A percentile compares a stretch with the other conserved stretches of the same genome.
These are phyloP conservation scores for Cudoniella acicularis DNA, from an alignment of 495 filamentous ascomycete genomes.

Conservation along the genomic window DNA sequence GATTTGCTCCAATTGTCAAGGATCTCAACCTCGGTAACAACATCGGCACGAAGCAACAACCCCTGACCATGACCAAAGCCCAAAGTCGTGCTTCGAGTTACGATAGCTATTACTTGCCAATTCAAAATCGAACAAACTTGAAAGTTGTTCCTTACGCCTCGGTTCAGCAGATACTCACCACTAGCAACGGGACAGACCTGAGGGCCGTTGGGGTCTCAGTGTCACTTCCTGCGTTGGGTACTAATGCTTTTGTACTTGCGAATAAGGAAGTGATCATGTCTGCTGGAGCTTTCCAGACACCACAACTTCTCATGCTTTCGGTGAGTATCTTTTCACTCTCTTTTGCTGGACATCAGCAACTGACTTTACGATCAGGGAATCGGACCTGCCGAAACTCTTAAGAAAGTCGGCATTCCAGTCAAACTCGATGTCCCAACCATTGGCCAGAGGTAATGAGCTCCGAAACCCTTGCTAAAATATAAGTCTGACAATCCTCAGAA, in stretches of 20 bases:
- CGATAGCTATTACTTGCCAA: background rate
- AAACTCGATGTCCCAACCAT: conserved; percentile 37
- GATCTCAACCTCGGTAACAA: background rate
- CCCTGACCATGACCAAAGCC: background rate
- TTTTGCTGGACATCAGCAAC: too few relatives aligned
- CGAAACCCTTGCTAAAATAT: too few relatives aligned
- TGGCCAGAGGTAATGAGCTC: too few relatives aligned
- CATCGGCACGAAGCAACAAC: background rate
- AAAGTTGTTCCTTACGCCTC: background rate
- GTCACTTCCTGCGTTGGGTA: background rate
- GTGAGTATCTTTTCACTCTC: too few relatives aligned
- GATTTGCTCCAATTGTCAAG: background rate
- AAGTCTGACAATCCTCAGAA: too few relatives aligned
- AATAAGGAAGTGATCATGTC: conserved; percentile 59
- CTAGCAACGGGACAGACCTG: background rate
- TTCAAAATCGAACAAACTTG: background rate
- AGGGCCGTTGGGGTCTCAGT: background rate
- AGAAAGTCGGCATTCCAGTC: conserved; percentile 42
- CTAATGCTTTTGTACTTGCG: conserved; percentile 21
- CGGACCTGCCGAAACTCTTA: conserved; percentile 46
- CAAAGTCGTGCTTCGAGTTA: background rate
- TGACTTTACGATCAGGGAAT: too few relatives aligned
- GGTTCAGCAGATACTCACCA: background rate
- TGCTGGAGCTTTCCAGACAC: conserved; percentile 57
- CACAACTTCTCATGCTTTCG: conserved; percentile 59